Evolutionary conservation across 441 rosid species (phyloP).

Genomic region (Populus hybrid): DNA sequence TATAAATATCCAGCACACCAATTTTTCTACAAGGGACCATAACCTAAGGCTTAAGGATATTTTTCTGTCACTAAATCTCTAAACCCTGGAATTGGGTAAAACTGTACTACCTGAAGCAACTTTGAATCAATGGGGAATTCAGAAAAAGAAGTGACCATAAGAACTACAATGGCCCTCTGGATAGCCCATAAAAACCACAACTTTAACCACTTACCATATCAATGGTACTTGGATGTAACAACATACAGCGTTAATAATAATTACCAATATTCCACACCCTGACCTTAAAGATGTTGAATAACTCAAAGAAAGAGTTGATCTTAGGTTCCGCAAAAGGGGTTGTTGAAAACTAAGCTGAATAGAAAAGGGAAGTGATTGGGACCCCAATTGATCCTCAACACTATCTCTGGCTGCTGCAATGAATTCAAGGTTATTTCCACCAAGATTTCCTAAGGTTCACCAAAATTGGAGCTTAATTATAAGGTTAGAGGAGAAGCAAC

Average conservation of each 20-base stretch:
- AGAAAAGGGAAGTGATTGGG: background rate
- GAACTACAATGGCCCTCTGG: background rate
- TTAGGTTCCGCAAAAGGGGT: background rate
- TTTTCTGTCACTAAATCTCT: background rate
- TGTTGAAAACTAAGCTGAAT: conserved; percentile 1
- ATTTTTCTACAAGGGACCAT: background rate
- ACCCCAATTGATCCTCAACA: background rate
- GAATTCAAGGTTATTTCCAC: background rate
- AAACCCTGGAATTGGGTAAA: background rate
- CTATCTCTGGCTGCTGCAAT: background rate
- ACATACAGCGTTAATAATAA: background rate
- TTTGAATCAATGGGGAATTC: background rate
- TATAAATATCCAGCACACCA: background rate
- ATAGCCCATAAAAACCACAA: background rate
- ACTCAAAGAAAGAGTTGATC: background rate
- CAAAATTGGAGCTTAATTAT: background rate
- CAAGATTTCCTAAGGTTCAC: background rate
- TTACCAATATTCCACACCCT: background rate
- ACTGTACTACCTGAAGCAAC: background rate
- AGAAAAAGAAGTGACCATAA: background rate
- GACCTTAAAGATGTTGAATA: background rate
- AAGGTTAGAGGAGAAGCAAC: conserved; percentile 8
- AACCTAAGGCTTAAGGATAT: background rate
- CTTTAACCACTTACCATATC: background rate
- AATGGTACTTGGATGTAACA: background rate